phyloP scores from a whole-genome alignment of 768 basidiomycete genomes.

The Leccinum pellstonianum region DNA sequence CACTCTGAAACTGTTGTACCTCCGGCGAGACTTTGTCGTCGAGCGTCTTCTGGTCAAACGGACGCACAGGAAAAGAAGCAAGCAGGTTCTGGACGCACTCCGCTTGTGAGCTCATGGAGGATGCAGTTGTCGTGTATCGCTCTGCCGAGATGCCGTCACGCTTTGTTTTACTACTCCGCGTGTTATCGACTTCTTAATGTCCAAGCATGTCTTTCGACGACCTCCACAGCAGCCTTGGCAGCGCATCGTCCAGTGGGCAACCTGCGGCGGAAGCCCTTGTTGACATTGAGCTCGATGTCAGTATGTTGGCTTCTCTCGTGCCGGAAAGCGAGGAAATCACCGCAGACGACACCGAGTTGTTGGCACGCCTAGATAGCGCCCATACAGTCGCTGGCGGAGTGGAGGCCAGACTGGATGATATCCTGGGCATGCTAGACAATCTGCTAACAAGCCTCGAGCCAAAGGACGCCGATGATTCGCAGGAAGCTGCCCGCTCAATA shows the following conservation, averaged over 20 bases:
- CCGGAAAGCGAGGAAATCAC: slow-evolving; percentile 23
- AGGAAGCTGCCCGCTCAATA: not conserved
- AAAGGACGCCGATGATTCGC: slow-evolving; percentile 1
- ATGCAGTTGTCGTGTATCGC: not conserved
- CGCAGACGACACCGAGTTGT: slow-evolving; percentile 47
- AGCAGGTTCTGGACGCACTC: slow-evolving; percentile 52
- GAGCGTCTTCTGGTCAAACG: slow-evolving; percentile 48
- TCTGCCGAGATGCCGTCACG: slow-evolving; percentile 27
- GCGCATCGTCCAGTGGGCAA: slow-evolving; percentile 8
- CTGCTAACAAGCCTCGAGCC: slow-evolving; percentile 48
- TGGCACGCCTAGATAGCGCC: slow-evolving; percentile 55
- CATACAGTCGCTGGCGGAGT: slow-evolving; percentile 59
- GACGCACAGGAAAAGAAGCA: slow-evolving; percentile 48
- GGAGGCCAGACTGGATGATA: slow-evolving; percentile 59
- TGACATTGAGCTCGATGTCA: slow-evolving; percentile 39
- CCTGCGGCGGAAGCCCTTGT: not conserved
- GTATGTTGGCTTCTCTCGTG: slow-evolving; percentile 33
- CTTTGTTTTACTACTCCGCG: slow-evolving; percentile 19
- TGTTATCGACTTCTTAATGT: slow-evolving; percentile 10
- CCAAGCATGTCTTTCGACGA: slow-evolving; percentile 29
- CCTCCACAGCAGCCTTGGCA: slow-evolving; percentile 11
- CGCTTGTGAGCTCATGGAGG: slow-evolving; percentile 50
- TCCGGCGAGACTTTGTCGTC: slow-evolving; percentile 49
- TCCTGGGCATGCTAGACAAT: slow-evolving; percentile 57
- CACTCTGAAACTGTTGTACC: slow-evolving; percentile 41